Evolutionary conservation across 768 basidiomycete genomes (phyloP).

Genomic region (Russula brevipes): DNA sequence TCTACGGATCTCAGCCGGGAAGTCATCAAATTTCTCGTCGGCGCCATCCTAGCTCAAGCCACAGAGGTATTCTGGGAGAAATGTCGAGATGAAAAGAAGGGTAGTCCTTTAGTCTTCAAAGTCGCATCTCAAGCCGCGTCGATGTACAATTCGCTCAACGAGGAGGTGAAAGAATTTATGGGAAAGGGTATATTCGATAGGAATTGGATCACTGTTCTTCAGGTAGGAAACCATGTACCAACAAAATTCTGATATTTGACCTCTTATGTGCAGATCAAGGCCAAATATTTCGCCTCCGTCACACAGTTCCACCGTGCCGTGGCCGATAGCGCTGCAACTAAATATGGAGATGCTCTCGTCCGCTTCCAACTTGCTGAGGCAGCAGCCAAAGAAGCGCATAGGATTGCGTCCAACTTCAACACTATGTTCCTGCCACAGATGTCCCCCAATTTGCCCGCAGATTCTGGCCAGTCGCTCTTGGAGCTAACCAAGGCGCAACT

Average conservation of each 20-base stretch:
- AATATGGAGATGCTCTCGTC: conserved; percentile 82
- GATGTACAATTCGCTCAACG: conserved; percentile 76
- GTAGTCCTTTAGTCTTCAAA: conserved; percentile 69
- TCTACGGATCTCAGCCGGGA: conserved; percentile 92
- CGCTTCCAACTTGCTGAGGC: conserved; percentile 73
- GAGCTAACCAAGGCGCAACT: conserved; percentile 84
- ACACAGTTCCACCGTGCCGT: conserved; percentile 83
- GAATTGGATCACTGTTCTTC: conserved; percentile 86
- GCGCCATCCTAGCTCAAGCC: conserved; percentile 87
- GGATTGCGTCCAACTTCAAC: conserved; percentile 61
- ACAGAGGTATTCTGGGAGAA: conserved; percentile 97
- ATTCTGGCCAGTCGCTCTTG: conserved; percentile 70
- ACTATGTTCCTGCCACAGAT: conserved; percentile 64
- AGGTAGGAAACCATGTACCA: conserved; percentile 43
- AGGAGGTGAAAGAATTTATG: conserved; percentile 95
- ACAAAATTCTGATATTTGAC: conserved; percentile 5
- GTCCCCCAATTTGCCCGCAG: conserved; percentile 80
- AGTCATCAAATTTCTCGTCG: conserved; percentile 87
- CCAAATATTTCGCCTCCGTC: conserved; percentile 82
- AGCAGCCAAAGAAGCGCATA: conserved; percentile 77
- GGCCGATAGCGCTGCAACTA: conserved; percentile 67
- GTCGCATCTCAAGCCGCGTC: conserved; percentile 76
- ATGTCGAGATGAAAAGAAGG: conserved; percentile 88
- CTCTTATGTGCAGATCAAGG: conserved; percentile 62
- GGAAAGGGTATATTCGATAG: conserved; percentile 94